Evolutionary conservation across 108 stramenopile species (phyloP), one percentile per base, ranked within the genome.

Genomic region (Nitzschia sp.): DNA sequence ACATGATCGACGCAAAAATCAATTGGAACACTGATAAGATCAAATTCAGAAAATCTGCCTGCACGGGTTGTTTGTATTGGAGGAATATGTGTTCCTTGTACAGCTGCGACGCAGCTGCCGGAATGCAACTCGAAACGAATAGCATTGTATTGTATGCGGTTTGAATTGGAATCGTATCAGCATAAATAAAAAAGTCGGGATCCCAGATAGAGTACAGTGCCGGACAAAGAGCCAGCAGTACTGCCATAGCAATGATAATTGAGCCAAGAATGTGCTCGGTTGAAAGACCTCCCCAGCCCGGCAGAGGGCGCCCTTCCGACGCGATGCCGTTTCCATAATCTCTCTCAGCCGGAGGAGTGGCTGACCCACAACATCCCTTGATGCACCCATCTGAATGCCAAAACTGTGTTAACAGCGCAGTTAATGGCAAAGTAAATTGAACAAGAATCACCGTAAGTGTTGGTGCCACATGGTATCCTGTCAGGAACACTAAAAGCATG

Each of bases 371-470:
- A 45, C 66, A 66, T 0, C 50, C 30, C 6, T 62, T 60, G 50
- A 81, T 77, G 21, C 52, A 62, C 19, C 91, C 88, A 63, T 87
- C 87, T 9, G 87, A 80, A 58, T 88, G 85, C 19, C 83, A 77
- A 35, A 83, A 78, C 48, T 93, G 87, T 0, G 85, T 81, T 41
- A 93, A 68, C 22, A 86, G 76, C 19, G 84, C 83, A 31, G 90
- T 90, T 63, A 90, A 54, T 9, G 93, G 93, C 29, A 91, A 68
- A 0, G 85, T 85, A 2, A 85, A 78, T 65, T 94, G 93, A 3
- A 90, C 86, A 16, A 94, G 75, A 63, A 94, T 88, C 2, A 91
- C 93, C 1, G 88, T 94, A 38, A 88, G 58, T n/a, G 88, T 87
- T 2, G 93, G 93, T 26, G 90, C 73, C 2, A 94, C 90, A 70